These are phyloP conservation scores for Endocarpon pusillum DNA, from an alignment of 495 filamentous ascomycete species.

Conservation along the genomic window DNA sequence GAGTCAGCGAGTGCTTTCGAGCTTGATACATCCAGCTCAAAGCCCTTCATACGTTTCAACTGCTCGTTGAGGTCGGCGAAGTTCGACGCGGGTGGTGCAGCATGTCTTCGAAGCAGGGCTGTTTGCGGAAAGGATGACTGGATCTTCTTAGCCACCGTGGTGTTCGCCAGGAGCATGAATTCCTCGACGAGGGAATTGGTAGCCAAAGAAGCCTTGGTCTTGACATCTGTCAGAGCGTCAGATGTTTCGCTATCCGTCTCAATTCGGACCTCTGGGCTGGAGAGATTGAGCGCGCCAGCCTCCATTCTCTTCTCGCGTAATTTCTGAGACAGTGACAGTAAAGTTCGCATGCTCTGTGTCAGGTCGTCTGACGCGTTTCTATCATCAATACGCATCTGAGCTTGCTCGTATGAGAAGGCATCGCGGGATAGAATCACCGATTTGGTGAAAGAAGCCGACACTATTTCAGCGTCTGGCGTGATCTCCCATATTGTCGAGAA, in stretches of 20 bases:
- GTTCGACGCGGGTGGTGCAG: conserved; percentile 79
- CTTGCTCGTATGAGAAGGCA: conserved; percentile 94
- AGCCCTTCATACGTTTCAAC: conserved; percentile 62
- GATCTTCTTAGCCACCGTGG: conserved; percentile 73
- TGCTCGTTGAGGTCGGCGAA: conserved; percentile 89
- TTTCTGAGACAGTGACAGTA: conserved; percentile 82
- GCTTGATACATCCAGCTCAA: conserved; percentile 64
- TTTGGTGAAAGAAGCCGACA: conserved; percentile 74
- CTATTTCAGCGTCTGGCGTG: conserved; percentile 65
- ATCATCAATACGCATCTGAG: conserved; percentile 86
- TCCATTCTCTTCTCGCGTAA: conserved; percentile 92
- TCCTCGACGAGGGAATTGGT: conserved; percentile 97
- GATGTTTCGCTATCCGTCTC: conserved; percentile 89
- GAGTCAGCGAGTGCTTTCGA: conserved; percentile 84
- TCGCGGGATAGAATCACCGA: conserved; percentile 96
- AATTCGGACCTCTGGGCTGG: conserved; percentile 86
- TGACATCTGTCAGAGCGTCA: conserved; percentile 78
- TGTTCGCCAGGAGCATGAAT: conserved; percentile 98
- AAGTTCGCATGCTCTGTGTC: conserved; percentile 73
- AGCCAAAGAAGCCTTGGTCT: conserved; percentile 83
- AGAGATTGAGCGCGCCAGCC: conserved; percentile 84
- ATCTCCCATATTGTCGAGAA: conserved; percentile 95
- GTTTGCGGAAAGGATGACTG: conserved; percentile 86
- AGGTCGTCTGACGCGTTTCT: conserved; percentile 67
- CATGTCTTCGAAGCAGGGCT: conserved; percentile 81